Percentiles rank a stretch among this genome's conserved stretches.
Conservation (phyloP, 352 stramenopile species). For the Phytophthora pseudosyringae region DNA sequence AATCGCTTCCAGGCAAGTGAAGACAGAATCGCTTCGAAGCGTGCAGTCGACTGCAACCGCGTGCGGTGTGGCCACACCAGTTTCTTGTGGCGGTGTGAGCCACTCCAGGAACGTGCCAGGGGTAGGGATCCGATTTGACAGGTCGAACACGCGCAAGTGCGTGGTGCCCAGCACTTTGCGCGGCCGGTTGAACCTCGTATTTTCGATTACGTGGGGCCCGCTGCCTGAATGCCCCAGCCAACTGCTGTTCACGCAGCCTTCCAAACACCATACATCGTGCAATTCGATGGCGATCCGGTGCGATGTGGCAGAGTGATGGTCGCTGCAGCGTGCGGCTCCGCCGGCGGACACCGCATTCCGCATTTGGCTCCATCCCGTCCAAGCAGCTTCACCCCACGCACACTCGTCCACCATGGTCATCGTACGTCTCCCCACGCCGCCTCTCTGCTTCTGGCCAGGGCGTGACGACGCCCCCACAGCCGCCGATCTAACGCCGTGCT, state of each 20-base stretch:
- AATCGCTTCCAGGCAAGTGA: too few relatives aligned
- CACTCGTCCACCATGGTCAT: constrained; percentile 52
- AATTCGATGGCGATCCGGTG: constrained; percentile 16
- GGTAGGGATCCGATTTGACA: constrained; percentile 39
- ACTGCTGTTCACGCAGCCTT: neutral
- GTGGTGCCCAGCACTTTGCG: constrained; percentile 40
- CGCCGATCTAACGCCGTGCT: neutral
- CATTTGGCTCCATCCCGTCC: constrained; percentile 33
- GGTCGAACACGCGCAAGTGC: constrained; percentile 34
- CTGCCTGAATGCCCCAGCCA: neutral
- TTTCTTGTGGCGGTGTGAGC: constrained; percentile 30
- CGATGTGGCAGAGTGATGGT: constrained; percentile 39
- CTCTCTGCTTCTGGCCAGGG: neutral
- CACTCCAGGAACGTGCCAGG: constrained; percentile 44
- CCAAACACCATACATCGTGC: constrained; percentile 14
- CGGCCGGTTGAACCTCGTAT: constrained; percentile 20
- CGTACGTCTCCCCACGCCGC: constrained; percentile 37
- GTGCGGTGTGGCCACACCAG: constrained; percentile 3
- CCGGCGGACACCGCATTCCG: constrained; percentile 27
- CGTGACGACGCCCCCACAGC: neutral
- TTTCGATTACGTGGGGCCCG: constrained; percentile 18
- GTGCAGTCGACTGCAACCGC: too few relatives aligned
- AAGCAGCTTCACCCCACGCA: constrained; percentile 18
- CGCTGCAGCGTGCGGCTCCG: constrained; percentile 1
- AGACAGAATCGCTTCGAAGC: too few relatives aligned